phyloP scores from a whole-genome alignment of 441 rosid species.

The Erodium moschatum region DNA sequence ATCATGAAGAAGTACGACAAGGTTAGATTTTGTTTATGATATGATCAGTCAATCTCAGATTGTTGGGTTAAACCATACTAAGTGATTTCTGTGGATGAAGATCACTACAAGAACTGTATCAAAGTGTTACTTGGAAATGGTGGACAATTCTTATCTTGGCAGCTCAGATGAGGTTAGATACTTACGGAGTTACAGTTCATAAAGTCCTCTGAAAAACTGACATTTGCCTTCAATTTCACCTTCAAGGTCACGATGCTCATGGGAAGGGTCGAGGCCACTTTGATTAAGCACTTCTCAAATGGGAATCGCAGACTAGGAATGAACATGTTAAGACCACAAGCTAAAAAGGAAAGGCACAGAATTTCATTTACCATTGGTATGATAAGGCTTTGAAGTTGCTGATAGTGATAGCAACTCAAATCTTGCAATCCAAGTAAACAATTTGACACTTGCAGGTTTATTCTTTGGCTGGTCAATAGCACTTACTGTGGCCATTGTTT shows the following conservation, averaged over 20 bases:
- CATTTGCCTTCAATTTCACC: background rate
- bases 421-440: too few species aligned
- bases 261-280: conserved; percentile 49
- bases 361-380: conserved; percentile 49
- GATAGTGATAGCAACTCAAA: too few species aligned
- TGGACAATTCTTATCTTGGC: conserved; percentile 59
- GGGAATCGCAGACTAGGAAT: conserved; percentile 69
- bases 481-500: conserved; percentile 39
- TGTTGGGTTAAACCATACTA: conserved; percentile 14
- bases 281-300: conserved; percentile 57
- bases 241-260: conserved; percentile 49
- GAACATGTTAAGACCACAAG: conserved; percentile 45
- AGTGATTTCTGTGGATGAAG: conserved; percentile 25
- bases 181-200: background rate
- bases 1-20: conserved; percentile 83
- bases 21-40: conserved; percentile 28
- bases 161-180: conserved; percentile 51
- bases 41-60: background rate
- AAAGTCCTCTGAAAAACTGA: background rate
- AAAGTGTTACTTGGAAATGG: conserved; percentile 48
- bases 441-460: conserved; percentile 34
- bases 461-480: conserved; percentile 63
- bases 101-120: conserved; percentile 50
- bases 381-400: background rate
- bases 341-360: conserved; percentile 55